Conservation (phyloP, 129 eudicot species). For the Heracleum sosnowskyi region DNA sequence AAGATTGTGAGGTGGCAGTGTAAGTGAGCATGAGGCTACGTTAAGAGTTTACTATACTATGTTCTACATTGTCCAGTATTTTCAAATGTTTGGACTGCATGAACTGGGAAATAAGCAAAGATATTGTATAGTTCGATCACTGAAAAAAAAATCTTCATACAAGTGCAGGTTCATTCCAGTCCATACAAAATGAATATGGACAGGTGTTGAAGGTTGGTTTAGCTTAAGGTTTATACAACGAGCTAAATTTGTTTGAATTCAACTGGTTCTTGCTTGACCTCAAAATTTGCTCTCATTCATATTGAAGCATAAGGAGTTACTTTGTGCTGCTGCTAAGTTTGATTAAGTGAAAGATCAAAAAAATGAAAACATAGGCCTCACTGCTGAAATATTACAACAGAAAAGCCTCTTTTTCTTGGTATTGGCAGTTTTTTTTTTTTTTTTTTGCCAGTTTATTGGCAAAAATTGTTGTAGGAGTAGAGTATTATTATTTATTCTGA, state of each 20-base stretch:
- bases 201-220: background rate
- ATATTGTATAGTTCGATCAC: background rate
- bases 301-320: background rate
- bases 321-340: background rate
- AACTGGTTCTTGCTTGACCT: background rate
- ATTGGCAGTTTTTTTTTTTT: too few species aligned
- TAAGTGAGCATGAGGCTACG: conserved; percentile 58
- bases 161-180: background rate
- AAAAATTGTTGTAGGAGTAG: too few species aligned
- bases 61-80: background rate
- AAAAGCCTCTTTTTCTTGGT: too few species aligned
- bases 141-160: background rate
- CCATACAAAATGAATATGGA: background rate
- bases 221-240: background rate
- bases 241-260: background rate
- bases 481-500: too few species aligned
- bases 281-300: background rate
- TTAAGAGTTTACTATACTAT: conserved; percentile 20
- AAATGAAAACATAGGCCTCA: background rate
- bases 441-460: too few species aligned
- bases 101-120: background rate
- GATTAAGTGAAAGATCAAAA: background rate
- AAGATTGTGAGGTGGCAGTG: conserved; percentile 56
- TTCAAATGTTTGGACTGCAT: background rate
- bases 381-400: too few species aligned